A percentile compares a stretch with the other conserved stretches of the same genome.
Evolutionary conservation across 164 flowering plant genomes (phyloP).

Genomic region (Akebia trifoliata): DNA sequence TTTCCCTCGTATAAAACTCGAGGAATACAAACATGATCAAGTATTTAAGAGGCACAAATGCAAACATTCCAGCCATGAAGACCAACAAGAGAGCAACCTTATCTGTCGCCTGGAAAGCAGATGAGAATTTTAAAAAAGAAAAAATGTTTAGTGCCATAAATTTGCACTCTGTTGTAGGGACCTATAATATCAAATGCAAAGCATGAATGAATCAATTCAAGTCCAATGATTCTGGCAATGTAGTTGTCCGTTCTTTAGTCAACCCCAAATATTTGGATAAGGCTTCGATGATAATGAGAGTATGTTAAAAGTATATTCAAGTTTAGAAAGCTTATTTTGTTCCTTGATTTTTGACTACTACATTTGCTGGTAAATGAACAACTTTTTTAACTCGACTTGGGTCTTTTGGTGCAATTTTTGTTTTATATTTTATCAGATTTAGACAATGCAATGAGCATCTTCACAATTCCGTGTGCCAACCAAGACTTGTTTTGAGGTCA

Average conservation of each 20-base stretch:
- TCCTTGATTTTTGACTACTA: no score
- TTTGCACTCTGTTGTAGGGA: no score
- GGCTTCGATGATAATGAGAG: no score
- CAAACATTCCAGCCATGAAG: constrained; percentile 37
- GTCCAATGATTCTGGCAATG: no score
- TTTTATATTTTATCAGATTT: background rate
- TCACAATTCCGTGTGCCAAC: background rate
- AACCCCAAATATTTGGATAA: no score
- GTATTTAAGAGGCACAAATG: constrained; percentile 44
- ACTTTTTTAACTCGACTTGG: background rate
- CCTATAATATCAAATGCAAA: no score
- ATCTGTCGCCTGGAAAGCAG: constrained; percentile 57
- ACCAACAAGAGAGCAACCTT: constrained; percentile 42
- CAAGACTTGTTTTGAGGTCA: background rate
- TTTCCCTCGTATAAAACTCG: constrained; percentile 68
- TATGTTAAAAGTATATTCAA: no score
- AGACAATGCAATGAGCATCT: background rate
- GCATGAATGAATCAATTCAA: no score
- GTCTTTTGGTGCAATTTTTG: background rate
- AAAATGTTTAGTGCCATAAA: no score
- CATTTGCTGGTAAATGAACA: background rate
- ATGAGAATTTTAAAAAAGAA: constrained; percentile 1
- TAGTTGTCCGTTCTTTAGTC: no score
- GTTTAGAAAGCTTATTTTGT: no score
- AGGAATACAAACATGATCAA: constrained; percentile 32